These are phyloP conservation scores for Tricholoma hemisulphureum DNA, from an alignment of 768 basidiomycete genomes.

Conservation along the genomic window DNA sequence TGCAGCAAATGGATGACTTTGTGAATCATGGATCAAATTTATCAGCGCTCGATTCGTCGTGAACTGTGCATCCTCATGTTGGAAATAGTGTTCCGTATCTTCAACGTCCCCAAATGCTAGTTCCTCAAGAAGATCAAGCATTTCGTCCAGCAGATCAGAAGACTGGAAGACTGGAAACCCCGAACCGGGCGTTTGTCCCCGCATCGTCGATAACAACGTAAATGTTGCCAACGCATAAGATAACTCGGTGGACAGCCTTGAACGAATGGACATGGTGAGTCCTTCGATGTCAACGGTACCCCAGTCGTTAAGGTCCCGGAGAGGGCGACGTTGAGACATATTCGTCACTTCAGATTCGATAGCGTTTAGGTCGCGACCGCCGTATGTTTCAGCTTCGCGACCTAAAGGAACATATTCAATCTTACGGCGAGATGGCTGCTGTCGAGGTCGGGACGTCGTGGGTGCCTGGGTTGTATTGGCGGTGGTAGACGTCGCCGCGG, in stretches of 20 bases:
- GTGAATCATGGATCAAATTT: conserved; percentile 54
- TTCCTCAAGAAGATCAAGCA: conserved; percentile 85
- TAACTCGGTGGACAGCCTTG: conserved; percentile 77
- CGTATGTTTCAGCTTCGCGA: conserved; percentile 71
- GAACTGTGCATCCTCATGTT: conserved; percentile 37
- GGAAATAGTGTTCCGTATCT: conserved; percentile 22
- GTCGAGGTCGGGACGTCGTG: conserved; percentile 36
- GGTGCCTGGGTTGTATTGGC: conserved; percentile 28
- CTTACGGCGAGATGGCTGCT: conserved; percentile 66
- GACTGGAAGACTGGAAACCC: conserved; percentile 79
- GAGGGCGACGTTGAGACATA: conserved; percentile 50
- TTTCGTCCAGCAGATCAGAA: conserved; percentile 79
- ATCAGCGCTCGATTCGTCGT: conserved; percentile 67
- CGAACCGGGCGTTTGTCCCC: conserved; percentile 55
- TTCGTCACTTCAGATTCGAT: conserved; percentile 62
- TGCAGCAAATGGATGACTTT: conserved; percentile 58
- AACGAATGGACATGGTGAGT: conserved; percentile 91
- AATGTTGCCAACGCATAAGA: conserved; percentile 90
- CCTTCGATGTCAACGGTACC: conserved; percentile 87
- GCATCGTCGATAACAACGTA: conserved; percentile 77
- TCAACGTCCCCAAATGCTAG: conserved; percentile 61
- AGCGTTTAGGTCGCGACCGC: conserved; percentile 74
- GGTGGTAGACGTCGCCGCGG: conserved; percentile 21
- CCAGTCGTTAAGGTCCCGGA: conserved; percentile 81
- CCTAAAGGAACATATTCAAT: conserved; percentile 85